phyloP scores from a whole-genome alignment of 192 early-diverging fungal species.

The Pilaira anomala region DNA sequence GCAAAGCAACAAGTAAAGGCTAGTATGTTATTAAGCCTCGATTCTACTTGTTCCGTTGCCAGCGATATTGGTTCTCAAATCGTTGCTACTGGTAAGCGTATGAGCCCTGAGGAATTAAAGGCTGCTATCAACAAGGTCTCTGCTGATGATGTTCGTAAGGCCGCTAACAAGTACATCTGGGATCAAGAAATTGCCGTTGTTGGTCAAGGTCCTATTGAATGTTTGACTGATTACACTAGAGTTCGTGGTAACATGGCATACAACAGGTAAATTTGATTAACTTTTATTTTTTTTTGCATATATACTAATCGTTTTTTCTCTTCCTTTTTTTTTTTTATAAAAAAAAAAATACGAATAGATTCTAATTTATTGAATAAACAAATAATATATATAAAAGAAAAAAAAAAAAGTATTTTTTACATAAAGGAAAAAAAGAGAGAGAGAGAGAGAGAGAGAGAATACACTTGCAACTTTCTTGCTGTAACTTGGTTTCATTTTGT shows the following conservation, averaged over 20 bases:
- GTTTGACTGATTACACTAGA: conserved; percentile 90
- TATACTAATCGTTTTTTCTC: not conserved
- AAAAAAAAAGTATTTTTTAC: conserved; percentile 5
- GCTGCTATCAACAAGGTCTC: conserved; percentile 81
- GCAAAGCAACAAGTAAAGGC: conserved; percentile 99
- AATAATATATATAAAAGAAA: not conserved
- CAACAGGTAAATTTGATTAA: conserved; percentile 52
- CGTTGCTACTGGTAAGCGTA: conserved; percentile 86
- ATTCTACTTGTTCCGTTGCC: conserved; percentile 92
- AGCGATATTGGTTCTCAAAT: conserved; percentile 98
- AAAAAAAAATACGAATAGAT: too few relatives aligned
- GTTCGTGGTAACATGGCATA: conserved; percentile 85
- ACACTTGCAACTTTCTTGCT: not conserved
- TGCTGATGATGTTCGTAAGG: conserved; percentile 78
- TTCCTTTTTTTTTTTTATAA: not conserved
- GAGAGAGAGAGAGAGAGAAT: not conserved
- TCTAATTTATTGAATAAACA: conserved; percentile 4
- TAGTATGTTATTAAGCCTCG: conserved; percentile 79
- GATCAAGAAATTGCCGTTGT: conserved; percentile 79
- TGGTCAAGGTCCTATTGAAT: conserved; percentile 87
- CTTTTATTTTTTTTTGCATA: not conserved
- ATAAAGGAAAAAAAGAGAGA: conserved; percentile 3
- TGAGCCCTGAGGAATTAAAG: conserved; percentile 87
- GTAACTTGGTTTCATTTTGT: too few relatives aligned
- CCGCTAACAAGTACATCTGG: conserved; percentile 88